These are phyloP conservation scores for Pezicula radicicola DNA, from an alignment of 2,329 filamentous ascomycete species.

Conservation along the genomic window DNA sequence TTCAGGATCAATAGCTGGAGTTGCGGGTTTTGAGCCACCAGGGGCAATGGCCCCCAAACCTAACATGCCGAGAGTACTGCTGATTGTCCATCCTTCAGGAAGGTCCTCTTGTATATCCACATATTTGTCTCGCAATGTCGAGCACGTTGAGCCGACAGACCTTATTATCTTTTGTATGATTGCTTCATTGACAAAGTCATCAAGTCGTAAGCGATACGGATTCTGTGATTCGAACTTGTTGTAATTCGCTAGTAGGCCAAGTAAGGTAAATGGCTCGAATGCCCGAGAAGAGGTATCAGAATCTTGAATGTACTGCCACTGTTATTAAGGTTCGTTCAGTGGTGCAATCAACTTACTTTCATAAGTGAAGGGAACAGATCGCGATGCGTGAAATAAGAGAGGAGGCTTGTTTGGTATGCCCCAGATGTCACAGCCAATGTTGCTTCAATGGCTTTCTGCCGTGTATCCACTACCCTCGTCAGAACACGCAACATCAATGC, in stretches of 20 bases:
- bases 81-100: slow-evolving; percentile 84
- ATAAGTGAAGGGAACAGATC: slow-evolving; percentile 93
- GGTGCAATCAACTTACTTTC: slow-evolving; percentile 58
- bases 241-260: slow-evolving; percentile 91
- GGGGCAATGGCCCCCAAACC: slow-evolving; percentile 75
- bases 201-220: slow-evolving; percentile 85
- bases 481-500: slow-evolving; percentile 14
- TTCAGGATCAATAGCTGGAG: slow-evolving; percentile 66
- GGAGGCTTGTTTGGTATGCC: slow-evolving; percentile 91
- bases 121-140: slow-evolving; percentile 68
- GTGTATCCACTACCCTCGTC: slow-evolving; percentile 60
- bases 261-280: slow-evolving; percentile 74
- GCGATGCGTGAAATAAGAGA: slow-evolving; percentile 92
- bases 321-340: slow-evolving; percentile 7
- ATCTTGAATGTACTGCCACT: slow-evolving; percentile 72
- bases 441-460: slow-evolving; percentile 76
- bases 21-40: slow-evolving; percentile 57
- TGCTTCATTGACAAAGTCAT: slow-evolving; percentile 91
- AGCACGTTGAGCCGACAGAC: slow-evolving; percentile 72
- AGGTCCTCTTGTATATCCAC: slow-evolving; percentile 85
- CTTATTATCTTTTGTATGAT: slow-evolving; percentile 80
- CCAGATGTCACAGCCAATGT: slow-evolving; percentile 83
- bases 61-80: slow-evolving; percentile 77
- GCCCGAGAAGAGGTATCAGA: slow-evolving; percentile 60
- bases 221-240: slow-evolving; percentile 99